phyloP scores from a whole-genome alignment of 352 stramenopile genomes.

The Phytopythium ostracodes region DNA sequence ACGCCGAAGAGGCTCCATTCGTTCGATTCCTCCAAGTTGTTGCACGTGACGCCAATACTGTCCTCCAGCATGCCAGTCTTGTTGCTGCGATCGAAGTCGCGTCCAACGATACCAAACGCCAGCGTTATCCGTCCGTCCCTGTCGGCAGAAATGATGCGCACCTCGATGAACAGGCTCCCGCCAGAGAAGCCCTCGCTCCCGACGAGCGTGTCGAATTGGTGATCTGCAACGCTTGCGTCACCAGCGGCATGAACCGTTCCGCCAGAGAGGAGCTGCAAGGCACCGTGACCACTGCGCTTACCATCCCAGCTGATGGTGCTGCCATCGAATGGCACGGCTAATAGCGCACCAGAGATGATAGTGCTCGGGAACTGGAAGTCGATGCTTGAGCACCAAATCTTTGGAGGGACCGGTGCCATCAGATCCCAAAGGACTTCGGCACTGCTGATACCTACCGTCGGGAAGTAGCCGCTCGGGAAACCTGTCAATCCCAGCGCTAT shows the following conservation, averaged over 20 bases:
- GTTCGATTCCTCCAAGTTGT: slow-evolving; percentile 28
- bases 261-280: slow-evolving; percentile 44
- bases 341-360: slow-evolving; percentile 61
- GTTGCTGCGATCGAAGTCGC: slow-evolving; percentile 20
- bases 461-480: slow-evolving; percentile 33
- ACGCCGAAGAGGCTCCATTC: slow-evolving; percentile 51
- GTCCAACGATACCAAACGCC: slow-evolving; percentile 47
- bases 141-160: slow-evolving; percentile 48
- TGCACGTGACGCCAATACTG: slow-evolving; percentile 34
- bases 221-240: slow-evolving; percentile 36
- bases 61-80: slow-evolving; percentile 17
- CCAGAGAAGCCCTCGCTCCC: slow-evolving; percentile 46
- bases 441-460: slow-evolving; percentile 50
- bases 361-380: slow-evolving; percentile 53
- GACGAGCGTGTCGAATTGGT: slow-evolving; percentile 56
- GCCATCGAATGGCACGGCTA: slow-evolving; percentile 55
- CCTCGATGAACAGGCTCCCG: slow-evolving; percentile 51
- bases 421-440: slow-evolving; percentile 71
- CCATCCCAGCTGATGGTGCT: slow-evolving; percentile 57
- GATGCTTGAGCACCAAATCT: slow-evolving; percentile 47
- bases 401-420: slow-evolving; percentile 41
- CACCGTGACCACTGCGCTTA: slow-evolving; percentile 40
- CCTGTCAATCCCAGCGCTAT: slow-evolving; percentile 21
- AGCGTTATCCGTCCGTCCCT: slow-evolving; percentile 41
- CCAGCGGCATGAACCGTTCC: slow-evolving; percentile 53